A percentile compares a stretch with the other conserved stretches of the same genome.
phyloP scores from a whole-genome alignment of 1,139 yeast genomes.

The Pichia sp. region DNA sequence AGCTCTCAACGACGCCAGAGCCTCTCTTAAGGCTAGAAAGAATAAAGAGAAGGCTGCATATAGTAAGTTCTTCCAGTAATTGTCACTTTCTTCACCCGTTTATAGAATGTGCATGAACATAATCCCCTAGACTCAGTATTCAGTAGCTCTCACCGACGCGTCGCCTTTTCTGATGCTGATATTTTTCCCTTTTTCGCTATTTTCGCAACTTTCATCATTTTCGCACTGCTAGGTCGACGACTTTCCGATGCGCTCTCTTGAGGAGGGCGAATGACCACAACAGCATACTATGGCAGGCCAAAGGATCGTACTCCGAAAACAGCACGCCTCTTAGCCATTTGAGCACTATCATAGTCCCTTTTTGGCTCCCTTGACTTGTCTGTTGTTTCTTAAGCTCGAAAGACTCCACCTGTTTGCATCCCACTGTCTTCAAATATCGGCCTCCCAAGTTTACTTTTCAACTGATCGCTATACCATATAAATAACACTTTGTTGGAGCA shows the following conservation, averaged over 20 bases:
- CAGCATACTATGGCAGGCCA: no score
- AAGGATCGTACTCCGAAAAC: background rate
- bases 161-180: no score
- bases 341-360: constrained; percentile 8
- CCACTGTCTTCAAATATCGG: background rate
- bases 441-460: background rate
- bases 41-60: constrained; percentile 79
- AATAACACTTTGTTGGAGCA: no score
- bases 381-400: constrained; percentile 1
- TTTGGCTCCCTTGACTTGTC: constrained; percentile 7
- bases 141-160: no score
- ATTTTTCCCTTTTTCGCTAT: no score
- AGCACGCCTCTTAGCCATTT: constrained; percentile 12
- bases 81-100: background rate
- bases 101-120: no score
- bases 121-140: no score
- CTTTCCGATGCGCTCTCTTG: no score
- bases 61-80: constrained; percentile 57
- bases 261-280: no score
- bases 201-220: no score
- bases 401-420: constrained; percentile 1
- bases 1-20: constrained; percentile 59
- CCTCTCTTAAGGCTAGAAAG: constrained; percentile 43
- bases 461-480: no score
- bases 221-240: no score